These are phyloP conservation scores for Bassia scoparia DNA, from an alignment of 148 eudicot genomes.

Conservation along the genomic window DNA sequence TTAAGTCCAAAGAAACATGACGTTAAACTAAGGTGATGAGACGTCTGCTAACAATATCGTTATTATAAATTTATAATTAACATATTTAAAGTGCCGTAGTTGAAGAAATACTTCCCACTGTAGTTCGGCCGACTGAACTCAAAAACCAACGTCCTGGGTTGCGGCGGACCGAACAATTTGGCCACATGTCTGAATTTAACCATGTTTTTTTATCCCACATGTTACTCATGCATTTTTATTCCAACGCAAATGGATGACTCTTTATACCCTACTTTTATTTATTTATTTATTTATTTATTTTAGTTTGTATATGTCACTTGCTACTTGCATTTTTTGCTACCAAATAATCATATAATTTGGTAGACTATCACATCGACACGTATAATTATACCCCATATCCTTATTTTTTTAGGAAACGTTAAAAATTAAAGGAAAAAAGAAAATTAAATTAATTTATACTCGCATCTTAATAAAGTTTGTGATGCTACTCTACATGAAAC, in stretches of 20 bases:
- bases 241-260: neutral
- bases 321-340: neutral
- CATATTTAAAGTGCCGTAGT: too few relatives aligned
- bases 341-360: neutral
- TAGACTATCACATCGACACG: neutral
- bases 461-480: too few relatives aligned
- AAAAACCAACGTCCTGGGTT: neutral
- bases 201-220: neutral
- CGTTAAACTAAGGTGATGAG: too few relatives aligned
- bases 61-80: too few relatives aligned
- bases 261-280: neutral
- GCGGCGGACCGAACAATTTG: slow-evolving; percentile 1
- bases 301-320: neutral
- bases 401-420: too few relatives aligned
- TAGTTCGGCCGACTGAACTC: neutral
- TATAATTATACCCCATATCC: too few relatives aligned
- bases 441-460: too few relatives aligned
- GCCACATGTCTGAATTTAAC: slow-evolving; percentile 1
- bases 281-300: too few relatives aligned
- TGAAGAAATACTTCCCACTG: neutral
- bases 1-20: too few relatives aligned
- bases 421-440: too few relatives aligned
- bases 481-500: too few relatives aligned
- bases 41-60: too few relatives aligned
- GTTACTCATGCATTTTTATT: slow-evolving; percentile 2